Base-by-base conservation (phyloP, 805 yeast species). In the Ogataea sp. region DNA sequence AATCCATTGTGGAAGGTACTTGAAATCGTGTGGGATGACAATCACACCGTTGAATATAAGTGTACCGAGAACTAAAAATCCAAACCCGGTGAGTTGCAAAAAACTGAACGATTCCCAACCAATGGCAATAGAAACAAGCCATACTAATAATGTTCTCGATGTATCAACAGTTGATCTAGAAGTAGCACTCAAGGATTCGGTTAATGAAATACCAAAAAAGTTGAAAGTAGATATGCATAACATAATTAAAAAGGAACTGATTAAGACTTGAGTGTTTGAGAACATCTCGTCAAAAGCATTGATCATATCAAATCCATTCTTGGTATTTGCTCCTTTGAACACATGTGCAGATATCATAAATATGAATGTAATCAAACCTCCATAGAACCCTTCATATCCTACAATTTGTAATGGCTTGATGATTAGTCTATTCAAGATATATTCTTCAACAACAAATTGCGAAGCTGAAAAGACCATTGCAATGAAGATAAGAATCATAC, bases 371-470 rank as follows among this genome's bases (percentile, higher is more conserved):
- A 75, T 55, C 0, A 58, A 25, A 1, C 70, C 57, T 3, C 94
- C 94, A 52, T 71, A 83, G 20, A 75, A 60, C 2, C 94, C 94
- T 58, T 84, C 93, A 45, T 68, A 77, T 30, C 83, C 87, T 15
- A 84, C 93, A 42, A 83, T 64, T 43, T 70, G 67, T 45, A 81
- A 53, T 3, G 93, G 89, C 5, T 68, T 68, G 32, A 83, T 65
- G 13, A 73, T 64, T 48, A 73, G 65, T 41, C 62, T 64, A 20
- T 66, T 57, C 43, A 84, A 59, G 35, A 84, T 68, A 49, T 78
- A 78, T 52, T 84, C 94, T 53, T 84, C 94, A 30, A 78, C 67
- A 3, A 84, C 93, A 56, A 83, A 84, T 55, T 84, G 94, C 14
- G 78, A 59, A 0, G 93, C 93, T 38, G 80, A 77, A 45, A 81